Evolutionary conservation across 208 protist genomes (phyloP), one percentile per base, ranked within the genome.

Genomic region (Cochliopodium minus): DNA sequence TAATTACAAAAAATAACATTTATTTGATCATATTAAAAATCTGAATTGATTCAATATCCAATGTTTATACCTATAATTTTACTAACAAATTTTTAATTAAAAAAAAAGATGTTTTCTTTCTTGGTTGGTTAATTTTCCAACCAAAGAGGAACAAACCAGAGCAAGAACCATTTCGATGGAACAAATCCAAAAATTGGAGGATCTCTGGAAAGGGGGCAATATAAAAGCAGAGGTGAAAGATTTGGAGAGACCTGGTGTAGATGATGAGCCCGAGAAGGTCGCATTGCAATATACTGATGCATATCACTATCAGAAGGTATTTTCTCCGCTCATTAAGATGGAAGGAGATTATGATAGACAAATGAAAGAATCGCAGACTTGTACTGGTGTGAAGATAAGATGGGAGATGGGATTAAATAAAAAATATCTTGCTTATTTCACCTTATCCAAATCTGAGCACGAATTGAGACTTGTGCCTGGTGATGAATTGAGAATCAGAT

Each of bases 341-440:
- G 90, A 96, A 61, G 77, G 81, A 0, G 75, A 94, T 2, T 77
- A 85, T 39, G 86, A 94, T 59, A 76, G 77, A 46, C 57, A 73
- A 38, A 59, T 85, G 30, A 90, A 93, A 59, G 88, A 95, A 62
- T 62, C 67, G 17, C 80, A 90, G 46, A 73, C 79, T 7, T 39
- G 73, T 50, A 65, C 80, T 46, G 67, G 74, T 45, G 65, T 87
- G 32, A 45, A 54, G 5, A 64, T 92, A 28, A 68, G 73, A 17
- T 94, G 81, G 79, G 77, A 87, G 13, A 77, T 73, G 49, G 81
- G 77, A 11, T 30, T 78, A 1, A 78, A 85, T 54, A 78, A 85
- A 35, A 53, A 54, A 26, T 57, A 26, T 39, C 32, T 76, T 11
- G 83, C 77, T 29, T 77, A 79, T 47, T 81, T 88, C 36, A 32